Evolutionary conservation across 306 rosid genomes (phyloP), one percentile per base, ranked within the genome.

Genomic region (Arachis hypogaea): DNA sequence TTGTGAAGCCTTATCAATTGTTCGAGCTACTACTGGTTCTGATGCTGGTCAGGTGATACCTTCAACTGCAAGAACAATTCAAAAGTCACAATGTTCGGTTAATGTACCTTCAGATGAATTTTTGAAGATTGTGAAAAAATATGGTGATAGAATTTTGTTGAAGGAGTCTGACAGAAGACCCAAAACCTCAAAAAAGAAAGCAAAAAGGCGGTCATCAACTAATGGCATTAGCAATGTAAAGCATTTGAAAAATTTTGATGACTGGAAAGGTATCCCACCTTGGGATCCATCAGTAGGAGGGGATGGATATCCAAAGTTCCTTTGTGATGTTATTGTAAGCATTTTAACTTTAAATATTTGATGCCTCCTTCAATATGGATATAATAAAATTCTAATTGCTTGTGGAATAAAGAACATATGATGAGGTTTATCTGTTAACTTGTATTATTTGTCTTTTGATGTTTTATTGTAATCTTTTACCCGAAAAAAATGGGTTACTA

Each of bases 281-380:
- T 93, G 94, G 96, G 96, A 91, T 78, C 78, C 78, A 44, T 79
- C 87, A 12, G 47, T 82, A 41, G 92, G 96, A 22, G 96, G 92
- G 36, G 84, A 91, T 83, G 97, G 94, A 78, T 73, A 58, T 81
- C 96, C 98, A 38, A 88, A 86, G 85, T 91, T 93, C 86, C 81
- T 93, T 29, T 93, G 97, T 51, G 98, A 91, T 60, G 94, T 89
- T 60, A 93, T 93, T 96, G 98, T 91, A 85, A 79, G 79, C 38
- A 59, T 63, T 79, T 61, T n/a, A 68, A 75, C 50, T 59, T n/a
- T 46, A 57, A 76, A 68, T 65, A 41, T 76, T 7, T 42, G 66
- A 70, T 38, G 47, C 38, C 42, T 16, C 41, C 68, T 18, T 56
- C 59, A 68, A 54, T 67, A 56, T 16, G 38, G 59, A 64, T 59